Evolutionary conservation across 371 early-diverging fungal species (phyloP), one percentile per base, ranked within the genome.

Genomic region (Chytridium lagenaria): DNA sequence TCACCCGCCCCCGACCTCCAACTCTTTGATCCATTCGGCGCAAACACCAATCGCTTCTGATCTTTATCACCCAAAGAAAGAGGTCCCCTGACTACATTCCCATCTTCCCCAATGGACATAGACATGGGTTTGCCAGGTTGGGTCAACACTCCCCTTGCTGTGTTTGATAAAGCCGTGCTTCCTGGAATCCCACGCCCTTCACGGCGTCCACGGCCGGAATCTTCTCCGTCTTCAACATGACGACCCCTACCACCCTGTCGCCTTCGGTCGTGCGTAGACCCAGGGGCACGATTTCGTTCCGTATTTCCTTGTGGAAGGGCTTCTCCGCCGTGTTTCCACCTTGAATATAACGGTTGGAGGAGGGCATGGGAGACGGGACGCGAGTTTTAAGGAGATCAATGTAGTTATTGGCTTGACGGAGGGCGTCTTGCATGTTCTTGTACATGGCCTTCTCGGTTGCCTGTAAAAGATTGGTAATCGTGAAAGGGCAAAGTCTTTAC

Each of bases 391-490:
- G 30, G 2, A 71, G 77, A 70, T 91, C 91, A 51, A 91, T 86
- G 77, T 87, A 91, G 34, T 84, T 73, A 52, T 88, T 85, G 1
- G 94, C 92, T 75, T 88, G 82, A 38, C 84, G 86, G 68, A 94
- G 85, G 0, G 92, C 90, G 64, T 92, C 90, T 77, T 92, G 91
- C 92, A 94, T 93, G 77, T 85, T 92, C 72, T 88, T 89, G 80
- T 88, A 93, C 44, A 89, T 79, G 7, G 83, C 87, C 76, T 90
- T 92, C 67, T 92, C 93, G 12, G 83, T 74, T 0, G 91, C 92
- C 70, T 83, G 79, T 10, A 23, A 55, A 26, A 26, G 57, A 26
- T 31, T n/a, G 23, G 30, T 36, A 19, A 23, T 19, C 12, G 28
- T 36, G n/a, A 15, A 16, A 30, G 3, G 61, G 36, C 30, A 61